Percentiles rank a stretch among this genome's conserved stretches.
Conservation (phyloP, 2,329 filamentous ascomycete species). For the Colletotrichum higginsianum region DNA sequence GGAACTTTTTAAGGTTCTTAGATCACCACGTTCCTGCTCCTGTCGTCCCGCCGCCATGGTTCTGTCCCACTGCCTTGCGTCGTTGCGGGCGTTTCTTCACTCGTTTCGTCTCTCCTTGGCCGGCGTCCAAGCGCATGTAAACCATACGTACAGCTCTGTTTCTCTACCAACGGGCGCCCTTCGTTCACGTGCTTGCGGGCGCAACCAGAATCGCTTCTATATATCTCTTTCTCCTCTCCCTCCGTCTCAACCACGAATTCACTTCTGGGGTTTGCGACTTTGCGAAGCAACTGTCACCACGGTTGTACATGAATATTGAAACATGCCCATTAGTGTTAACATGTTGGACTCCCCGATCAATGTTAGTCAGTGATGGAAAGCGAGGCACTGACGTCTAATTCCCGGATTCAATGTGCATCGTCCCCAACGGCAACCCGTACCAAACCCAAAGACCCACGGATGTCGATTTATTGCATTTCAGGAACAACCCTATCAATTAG, state of each 20-base stretch:
- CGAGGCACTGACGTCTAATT: no score
- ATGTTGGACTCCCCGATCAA: no score
- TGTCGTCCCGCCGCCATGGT: slow-evolving; percentile 23
- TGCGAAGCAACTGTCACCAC: slow-evolving; percentile 28
- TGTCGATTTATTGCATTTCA: no score
- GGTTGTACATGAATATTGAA: no score
- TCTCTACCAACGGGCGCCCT: slow-evolving; percentile 4
- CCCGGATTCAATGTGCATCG: no score
- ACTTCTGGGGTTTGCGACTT: no score
- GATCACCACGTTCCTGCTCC: slow-evolving; percentile 15
- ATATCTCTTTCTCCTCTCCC: background rate
- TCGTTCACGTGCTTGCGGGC: slow-evolving; percentile 41
- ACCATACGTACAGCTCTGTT: background rate
- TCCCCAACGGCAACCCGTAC: no score
- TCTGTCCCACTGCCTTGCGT: slow-evolving; percentile 36
- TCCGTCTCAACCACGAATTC: accelerated
- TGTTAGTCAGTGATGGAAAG: no score
- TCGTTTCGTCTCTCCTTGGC: slow-evolving; percentile 15
- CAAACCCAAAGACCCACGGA: no score
- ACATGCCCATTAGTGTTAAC: no score
- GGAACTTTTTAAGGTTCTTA: slow-evolving; percentile 20
- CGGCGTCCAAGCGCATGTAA: slow-evolving; percentile 13
- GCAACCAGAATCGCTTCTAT: slow-evolving; percentile 1
- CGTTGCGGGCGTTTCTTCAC: slow-evolving; percentile 39
- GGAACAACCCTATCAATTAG: no score